A percentile compares a stretch with the other conserved stretches of the same genome.
Conservation (phyloP, 345 rosid species). For the Noccaea bulbosa region DNA sequence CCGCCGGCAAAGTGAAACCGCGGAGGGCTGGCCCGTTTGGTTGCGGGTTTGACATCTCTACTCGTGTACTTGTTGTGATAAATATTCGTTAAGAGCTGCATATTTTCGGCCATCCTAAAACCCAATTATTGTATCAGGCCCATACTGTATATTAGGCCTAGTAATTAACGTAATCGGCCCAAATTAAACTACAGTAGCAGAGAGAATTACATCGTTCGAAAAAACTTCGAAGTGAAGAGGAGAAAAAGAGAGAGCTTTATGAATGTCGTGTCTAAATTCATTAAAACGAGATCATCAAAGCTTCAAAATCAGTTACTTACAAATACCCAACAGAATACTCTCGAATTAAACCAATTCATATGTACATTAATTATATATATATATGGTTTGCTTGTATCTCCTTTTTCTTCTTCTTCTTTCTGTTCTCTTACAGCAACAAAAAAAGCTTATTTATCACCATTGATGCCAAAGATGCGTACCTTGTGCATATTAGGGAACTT, state of each 20-base stretch:
- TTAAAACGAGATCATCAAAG: background rate
- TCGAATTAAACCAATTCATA: conserved; percentile 22
- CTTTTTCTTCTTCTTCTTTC: conserved; percentile 12
- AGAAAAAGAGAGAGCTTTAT: background rate
- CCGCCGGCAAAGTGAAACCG: too few species aligned
- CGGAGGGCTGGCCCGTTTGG: too few species aligned
- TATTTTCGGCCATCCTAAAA: background rate
- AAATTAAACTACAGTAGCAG: background rate
- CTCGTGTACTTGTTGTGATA: too few species aligned
- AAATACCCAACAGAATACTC: conserved; percentile 35
- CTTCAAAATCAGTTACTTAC: conserved; percentile 42
- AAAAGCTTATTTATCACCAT: conserved; percentile 61
- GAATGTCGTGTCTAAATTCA: conserved; percentile 8
- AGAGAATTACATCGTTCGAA: too few species aligned
- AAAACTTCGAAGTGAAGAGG: too few species aligned
- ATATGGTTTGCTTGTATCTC: conserved; percentile 9
- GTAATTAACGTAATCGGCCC: background rate
- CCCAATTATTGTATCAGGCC: conserved; percentile 10
- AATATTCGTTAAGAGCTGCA: background rate
- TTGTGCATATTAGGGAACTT: conserved; percentile 99
- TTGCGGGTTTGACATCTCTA: too few species aligned
- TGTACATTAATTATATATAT: conserved; percentile 30
- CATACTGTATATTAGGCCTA: conserved; percentile 7
- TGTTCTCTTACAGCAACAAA: conserved; percentile 13
- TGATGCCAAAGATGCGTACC: conserved; percentile 98